phyloP scores from a whole-genome alignment of 2,329 filamentous ascomycete species.

The Cladosporium sp. region DNA sequence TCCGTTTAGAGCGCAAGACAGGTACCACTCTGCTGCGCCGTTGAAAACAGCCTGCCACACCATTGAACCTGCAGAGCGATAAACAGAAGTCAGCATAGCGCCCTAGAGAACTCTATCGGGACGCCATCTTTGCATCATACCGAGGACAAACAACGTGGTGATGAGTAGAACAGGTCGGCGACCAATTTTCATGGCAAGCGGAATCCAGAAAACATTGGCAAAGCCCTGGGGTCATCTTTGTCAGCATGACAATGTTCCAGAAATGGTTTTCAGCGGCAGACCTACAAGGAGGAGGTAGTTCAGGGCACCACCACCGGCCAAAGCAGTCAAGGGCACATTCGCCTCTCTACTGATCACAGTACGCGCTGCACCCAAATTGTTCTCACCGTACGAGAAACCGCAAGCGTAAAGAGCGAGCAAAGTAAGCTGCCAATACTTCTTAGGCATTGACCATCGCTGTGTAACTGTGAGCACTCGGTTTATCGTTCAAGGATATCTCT shows the following conservation, averaged over 20 bases:
- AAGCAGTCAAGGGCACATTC: constrained; percentile 40
- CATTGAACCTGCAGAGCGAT: constrained; percentile 21
- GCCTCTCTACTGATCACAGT: constrained; percentile 43
- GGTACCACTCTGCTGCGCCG: constrained; percentile 36
- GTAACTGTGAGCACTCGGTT: not conserved
- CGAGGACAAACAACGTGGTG: constrained; percentile 36
- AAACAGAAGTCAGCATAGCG: not conserved
- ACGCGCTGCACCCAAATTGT: constrained; percentile 45
- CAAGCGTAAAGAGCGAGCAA: constrained; percentile 44
- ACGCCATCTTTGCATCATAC: not conserved
- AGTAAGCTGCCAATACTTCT: constrained; percentile 44
- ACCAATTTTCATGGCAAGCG: constrained; percentile 40
- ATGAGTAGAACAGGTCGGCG: constrained; percentile 42
- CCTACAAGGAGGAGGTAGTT: constrained; percentile 41
- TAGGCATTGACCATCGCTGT: constrained; percentile 35
- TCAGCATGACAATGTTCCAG: not conserved
- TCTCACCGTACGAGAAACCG: constrained; percentile 44
- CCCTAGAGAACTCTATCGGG: too few species aligned
- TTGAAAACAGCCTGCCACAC: constrained; percentile 37
- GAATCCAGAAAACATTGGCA: constrained; percentile 45
- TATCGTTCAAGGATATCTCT: not conserved
- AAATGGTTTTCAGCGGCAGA: too few species aligned
- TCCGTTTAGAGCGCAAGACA: constrained; percentile 33
- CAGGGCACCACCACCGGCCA: constrained; percentile 44
- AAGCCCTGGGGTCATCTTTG: not conserved